A percentile compares a stretch with the other conserved stretches of the same genome.
Evolutionary conservation across 371 early-diverging fungal species (phyloP).

Genomic region (Rhizopus microsporus): DNA sequence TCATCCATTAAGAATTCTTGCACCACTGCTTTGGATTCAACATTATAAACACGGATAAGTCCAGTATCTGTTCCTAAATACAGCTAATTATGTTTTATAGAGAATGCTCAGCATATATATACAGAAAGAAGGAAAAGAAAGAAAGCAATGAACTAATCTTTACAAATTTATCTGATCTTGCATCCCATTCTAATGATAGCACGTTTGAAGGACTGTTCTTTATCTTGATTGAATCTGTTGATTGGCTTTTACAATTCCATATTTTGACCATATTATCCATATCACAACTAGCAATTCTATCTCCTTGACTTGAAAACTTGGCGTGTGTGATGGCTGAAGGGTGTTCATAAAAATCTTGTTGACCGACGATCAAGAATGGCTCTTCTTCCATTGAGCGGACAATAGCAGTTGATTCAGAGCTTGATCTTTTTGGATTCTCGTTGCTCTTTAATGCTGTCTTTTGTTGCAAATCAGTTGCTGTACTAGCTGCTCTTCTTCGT

Average conservation of each 20-base stretch:
- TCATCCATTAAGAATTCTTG: conserved; percentile 60
- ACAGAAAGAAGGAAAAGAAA: neutral
- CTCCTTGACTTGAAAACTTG: conserved; percentile 60
- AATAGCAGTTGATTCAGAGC: conserved; percentile 14
- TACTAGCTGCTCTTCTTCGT: conserved; percentile 44
- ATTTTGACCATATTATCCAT: conserved; percentile 65
- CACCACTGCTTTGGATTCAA: conserved; percentile 58
- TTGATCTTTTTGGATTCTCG: conserved; percentile 8
- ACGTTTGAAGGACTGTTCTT: conserved; percentile 50
- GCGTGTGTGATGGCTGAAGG: conserved; percentile 65
- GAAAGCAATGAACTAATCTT: conserved; percentile 5
- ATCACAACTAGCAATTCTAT: conserved; percentile 66
- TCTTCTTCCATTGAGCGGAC: conserved; percentile 25
- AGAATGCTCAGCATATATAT: neutral
- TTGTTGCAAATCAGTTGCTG: conserved; percentile 22
- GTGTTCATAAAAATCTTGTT: conserved; percentile 64
- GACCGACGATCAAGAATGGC: conserved; percentile 48
- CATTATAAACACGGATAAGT: conserved; percentile 58
- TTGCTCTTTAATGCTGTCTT: conserved; percentile 4
- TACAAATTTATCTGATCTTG: conserved; percentile 56
- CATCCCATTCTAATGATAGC: conserved; percentile 64
- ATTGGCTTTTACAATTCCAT: conserved; percentile 54
- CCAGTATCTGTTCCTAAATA: conserved; percentile 62
- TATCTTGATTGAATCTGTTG: conserved; percentile 54
- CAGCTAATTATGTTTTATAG: conserved; percentile 33